Evolutionary conservation across 2,329 filamentous ascomycete genomes (phyloP).

Genomic region (Ophiostoma quercus): DNA sequence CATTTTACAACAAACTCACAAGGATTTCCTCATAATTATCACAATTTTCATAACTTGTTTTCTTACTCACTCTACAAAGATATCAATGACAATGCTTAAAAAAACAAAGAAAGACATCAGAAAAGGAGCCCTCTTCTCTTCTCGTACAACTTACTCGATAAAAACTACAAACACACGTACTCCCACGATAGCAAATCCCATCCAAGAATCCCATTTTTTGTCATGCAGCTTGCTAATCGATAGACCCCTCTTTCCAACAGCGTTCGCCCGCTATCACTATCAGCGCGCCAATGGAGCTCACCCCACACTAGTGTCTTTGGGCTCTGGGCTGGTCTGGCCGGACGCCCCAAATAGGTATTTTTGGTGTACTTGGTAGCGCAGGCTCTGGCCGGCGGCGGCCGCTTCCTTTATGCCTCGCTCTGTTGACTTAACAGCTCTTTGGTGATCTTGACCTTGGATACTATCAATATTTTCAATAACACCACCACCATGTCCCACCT

Average conservation of each 20-base stretch:
- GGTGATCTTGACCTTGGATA: not conserved
- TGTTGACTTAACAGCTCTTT: not conserved
- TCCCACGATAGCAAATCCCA: not conserved
- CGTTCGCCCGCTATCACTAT: conserved; percentile 1
- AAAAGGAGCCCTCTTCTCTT: too few species aligned
- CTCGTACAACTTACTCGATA: too few species aligned
- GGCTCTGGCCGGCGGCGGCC: conserved; percentile 14
- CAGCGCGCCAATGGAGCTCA: conserved; percentile 6
- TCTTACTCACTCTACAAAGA: not conserved
- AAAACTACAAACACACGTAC: not conserved
- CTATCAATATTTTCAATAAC: too few species aligned
- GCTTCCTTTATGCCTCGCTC: not conserved
- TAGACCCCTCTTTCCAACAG: conserved; percentile 8
- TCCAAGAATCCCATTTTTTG: conserved; percentile 9
- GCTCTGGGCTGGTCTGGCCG: not conserved
- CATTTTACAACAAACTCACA: not conserved
- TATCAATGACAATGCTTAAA: too few species aligned
- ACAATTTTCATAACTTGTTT: too few species aligned
- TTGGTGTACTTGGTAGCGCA: not conserved
- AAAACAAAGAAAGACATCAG: too few species aligned
- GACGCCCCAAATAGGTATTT: not conserved
- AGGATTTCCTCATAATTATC: not conserved
- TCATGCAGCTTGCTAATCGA: not conserved
- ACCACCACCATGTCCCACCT: conserved; percentile 11
- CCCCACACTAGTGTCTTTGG: conserved; percentile 8